Percentiles rank a stretch among this genome's conserved stretches.
Conservation (phyloP, 768 basidiomycete genomes). For the Pleurotus tuber-regium region DNA sequence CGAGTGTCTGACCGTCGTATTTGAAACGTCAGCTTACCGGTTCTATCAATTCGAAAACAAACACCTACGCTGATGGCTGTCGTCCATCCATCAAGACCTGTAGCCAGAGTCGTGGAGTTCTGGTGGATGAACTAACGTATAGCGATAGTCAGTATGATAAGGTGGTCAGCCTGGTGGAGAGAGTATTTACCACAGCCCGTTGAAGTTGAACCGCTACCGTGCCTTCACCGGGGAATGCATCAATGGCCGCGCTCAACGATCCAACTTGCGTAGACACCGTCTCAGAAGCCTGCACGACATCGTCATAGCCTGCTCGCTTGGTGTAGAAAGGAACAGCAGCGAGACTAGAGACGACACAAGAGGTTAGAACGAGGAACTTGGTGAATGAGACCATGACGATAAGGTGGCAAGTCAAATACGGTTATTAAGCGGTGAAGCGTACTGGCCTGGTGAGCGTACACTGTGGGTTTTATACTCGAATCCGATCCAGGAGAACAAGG, state of each 20-base stretch:
- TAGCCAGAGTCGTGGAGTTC: neutral
- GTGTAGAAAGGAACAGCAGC: slow-evolving; percentile 4
- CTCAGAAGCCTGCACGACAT: neutral
- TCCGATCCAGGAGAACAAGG: neutral
- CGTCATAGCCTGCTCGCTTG: neutral
- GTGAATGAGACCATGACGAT: slow-evolving; percentile 1
- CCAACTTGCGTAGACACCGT: neutral
- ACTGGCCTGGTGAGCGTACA: too few species aligned
- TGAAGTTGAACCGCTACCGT: neutral
- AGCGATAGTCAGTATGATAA: neutral
- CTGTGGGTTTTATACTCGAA: neutral
- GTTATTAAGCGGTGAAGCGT: too few species aligned
- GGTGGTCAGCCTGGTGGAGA: too few species aligned
- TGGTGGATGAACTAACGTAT: neutral
- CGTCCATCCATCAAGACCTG: neutral
- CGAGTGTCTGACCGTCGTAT: neutral
- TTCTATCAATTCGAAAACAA: too few species aligned
- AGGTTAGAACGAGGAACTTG: slow-evolving; percentile 1
- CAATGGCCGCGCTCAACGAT: neutral
- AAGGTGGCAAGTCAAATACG: too few species aligned
- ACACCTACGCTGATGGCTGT: neutral
- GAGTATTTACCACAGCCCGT: too few species aligned
- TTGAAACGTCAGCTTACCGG: too few species aligned
- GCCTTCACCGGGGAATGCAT: neutral
- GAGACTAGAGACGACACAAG: neutral